These are phyloP conservation scores for Dissophora globulifera DNA, from an alignment of 192 early-diverging fungal species.

Conservation along the genomic window DNA sequence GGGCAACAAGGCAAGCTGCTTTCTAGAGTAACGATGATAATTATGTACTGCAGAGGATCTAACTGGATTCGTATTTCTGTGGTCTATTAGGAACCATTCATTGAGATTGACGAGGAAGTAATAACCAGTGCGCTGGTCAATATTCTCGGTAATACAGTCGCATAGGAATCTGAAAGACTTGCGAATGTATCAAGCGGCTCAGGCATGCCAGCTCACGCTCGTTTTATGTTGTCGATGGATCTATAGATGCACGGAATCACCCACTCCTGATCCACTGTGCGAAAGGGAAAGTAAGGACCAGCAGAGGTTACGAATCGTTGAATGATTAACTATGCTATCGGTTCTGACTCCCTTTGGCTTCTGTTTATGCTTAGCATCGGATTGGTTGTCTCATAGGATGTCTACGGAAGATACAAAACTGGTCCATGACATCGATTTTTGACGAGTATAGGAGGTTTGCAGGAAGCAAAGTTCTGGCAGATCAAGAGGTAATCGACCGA, in stretches of 20 bases:
- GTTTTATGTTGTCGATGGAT: not conserved
- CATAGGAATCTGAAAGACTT: not conserved
- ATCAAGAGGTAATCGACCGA: conserved; percentile 96
- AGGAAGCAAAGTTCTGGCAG: conserved; percentile 88
- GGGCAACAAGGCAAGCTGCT: conserved; percentile 81
- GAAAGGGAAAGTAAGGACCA: conserved; percentile 80
- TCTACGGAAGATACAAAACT: conserved; percentile 91
- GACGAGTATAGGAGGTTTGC: conserved; percentile 97
- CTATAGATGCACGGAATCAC: conserved; percentile 57
- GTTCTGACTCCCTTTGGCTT: not conserved
- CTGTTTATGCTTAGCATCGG: conserved; percentile 69
- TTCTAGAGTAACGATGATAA: not conserved
- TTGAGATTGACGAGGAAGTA: conserved; percentile 65
- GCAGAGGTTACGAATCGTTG: not conserved
- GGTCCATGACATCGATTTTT: conserved; percentile 97
- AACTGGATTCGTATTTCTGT: no score
- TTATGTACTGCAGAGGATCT: not conserved
- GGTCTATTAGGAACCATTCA: conserved; percentile 62
- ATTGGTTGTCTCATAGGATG: conserved; percentile 95
- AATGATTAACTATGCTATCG: no score
- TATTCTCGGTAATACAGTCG: conserved; percentile 47
- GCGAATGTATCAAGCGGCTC: not conserved
- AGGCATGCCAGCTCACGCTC: not conserved
- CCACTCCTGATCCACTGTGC: conserved; percentile 92
- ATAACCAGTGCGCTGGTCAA: conserved; percentile 64